phyloP scores from a whole-genome alignment of 2,329 filamentous ascomycete species.

The Colletotrichum costaricense region DNA sequence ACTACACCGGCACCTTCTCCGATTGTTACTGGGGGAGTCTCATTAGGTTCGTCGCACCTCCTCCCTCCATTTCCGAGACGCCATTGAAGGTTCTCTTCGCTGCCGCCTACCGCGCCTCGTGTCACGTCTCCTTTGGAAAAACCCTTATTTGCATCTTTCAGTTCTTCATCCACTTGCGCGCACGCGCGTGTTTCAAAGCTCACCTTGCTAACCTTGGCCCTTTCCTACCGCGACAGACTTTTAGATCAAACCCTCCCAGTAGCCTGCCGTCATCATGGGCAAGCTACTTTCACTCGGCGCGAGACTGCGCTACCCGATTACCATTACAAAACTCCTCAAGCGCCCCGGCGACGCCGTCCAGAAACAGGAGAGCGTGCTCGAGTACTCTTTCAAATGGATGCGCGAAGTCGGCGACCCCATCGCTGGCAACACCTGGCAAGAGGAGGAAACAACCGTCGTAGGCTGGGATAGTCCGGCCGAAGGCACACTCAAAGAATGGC shows the following conservation, averaged over 20 bases:
- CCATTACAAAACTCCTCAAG: slow-evolving; percentile 86
- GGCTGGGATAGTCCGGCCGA: slow-evolving; percentile 88
- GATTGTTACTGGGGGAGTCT: slow-evolving; percentile 29
- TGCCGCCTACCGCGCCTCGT: background rate
- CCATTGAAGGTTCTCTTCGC: background rate
- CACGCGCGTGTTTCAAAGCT: background rate
- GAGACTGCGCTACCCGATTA: slow-evolving; percentile 91
- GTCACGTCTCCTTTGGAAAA: background rate
- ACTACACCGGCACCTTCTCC: slow-evolving; percentile 24
- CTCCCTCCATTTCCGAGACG: background rate
- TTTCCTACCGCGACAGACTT: slow-evolving; percentile 5
- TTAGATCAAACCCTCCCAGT: slow-evolving; percentile 12
- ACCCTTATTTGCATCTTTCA: background rate
- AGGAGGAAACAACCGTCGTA: slow-evolving; percentile 76
- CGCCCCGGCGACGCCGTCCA: slow-evolving; percentile 78
- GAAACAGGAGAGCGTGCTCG: slow-evolving; percentile 82
- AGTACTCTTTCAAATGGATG: slow-evolving; percentile 87
- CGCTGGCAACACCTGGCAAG: slow-evolving; percentile 69
- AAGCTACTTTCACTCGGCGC: slow-evolving; percentile 65
- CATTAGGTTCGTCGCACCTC: slow-evolving; percentile 30
- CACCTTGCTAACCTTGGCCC: slow-evolving; percentile 8
- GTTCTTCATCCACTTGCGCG: background rate
- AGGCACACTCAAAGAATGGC: slow-evolving; percentile 82
- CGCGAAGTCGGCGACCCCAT: slow-evolving; percentile 78
- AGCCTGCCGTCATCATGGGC: slow-evolving; percentile 48